Base-by-base conservation (phyloP, 805 yeast genomes). In the Starmerella floris region DNA sequence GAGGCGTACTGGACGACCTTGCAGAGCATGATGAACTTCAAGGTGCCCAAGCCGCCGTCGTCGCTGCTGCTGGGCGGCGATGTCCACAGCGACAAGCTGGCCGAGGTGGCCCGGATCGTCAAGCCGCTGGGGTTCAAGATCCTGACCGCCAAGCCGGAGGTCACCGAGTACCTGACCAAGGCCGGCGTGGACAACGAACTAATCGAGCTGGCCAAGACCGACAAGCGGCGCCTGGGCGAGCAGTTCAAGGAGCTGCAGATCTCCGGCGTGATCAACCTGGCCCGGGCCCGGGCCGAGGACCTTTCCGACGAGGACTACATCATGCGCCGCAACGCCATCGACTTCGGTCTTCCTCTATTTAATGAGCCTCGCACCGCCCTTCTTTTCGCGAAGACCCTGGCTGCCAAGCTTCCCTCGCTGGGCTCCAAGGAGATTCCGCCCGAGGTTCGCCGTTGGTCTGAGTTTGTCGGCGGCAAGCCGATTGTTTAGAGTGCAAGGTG, bases 261-360 rank as follows among this genome's bases (percentile, higher is more conserved):
- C 60, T 72, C 77, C 50, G 79, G 85, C 50, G 98, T 91, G 16
- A 78, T 88, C 74, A 91, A 91, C 67, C 73, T 91, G 57, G 96
- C 98, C 42, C 71, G 71, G 54, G 80, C 83, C 34, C 76, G 95
- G 61, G 99, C 97, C 35, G 93, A 83, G 56, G 67, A 73, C 51
- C 70, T 83, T 51, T 63, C 74, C 51, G 96, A 91, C 59, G 79
- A 81, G 63, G 96, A 91, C 65, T 91, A 91, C 63, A 79, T 88
- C 45, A 91, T 91, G 98, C 80, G 99, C 71, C 80, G 99, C 70
- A 91, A 91, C 62, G 97, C 99, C 37, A 93, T 91, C 66, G 99
- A 91, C 63, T 91, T 91, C 62, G 97, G 83, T 47, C 79, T 88
- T 57, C 95, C 98, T 34, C 70, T 91, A 60, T 88, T 91, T 70